Base-by-base conservation (phyloP, 2,329 filamentous ascomycete species). In the Penicillium sp. region DNA sequence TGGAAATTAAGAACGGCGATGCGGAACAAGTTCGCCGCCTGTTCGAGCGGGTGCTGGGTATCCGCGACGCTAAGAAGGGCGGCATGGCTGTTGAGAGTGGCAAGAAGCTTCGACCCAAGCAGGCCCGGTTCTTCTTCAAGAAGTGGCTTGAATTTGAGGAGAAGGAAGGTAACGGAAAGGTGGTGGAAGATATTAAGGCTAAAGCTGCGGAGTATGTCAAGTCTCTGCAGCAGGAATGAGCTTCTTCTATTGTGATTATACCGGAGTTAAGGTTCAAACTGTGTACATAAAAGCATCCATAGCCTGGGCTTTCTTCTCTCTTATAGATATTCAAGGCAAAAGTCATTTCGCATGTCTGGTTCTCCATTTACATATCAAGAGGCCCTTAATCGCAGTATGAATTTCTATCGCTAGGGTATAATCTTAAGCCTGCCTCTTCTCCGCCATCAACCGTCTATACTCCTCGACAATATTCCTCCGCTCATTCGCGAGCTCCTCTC, bases 141-240 rank as follows among this genome's bases (percentile, higher is more conserved):
- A 86, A 91, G 69, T 99, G 95, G 95, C 86, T 90, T 61, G 87
- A 90, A 68, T 98, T 92, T 86, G 95, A 99, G 82, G 88, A 90
- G 79, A 85, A 85, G 75, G 71, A 86, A 62, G 92, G 91, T 2
- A 87, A 89, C 72, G 81, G 84, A 65, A 91, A 91, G 82, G 86
- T 84, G 68, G 83, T 87, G 53, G 90, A 92, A 73, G 85, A 84
- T 69, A 91, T 93, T 51, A 88, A 87, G 73, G 88, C 85, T 19
- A 84, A 88, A 75, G 91, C 91, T 56, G 84, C 84, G 71, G 88
- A 90, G 73, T 94, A 89, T 84, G 88, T 89, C 46, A 86, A 75
- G 68, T 73, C 76, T 64, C 64, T 79, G 62, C 75, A 79, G 65
- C 69, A 74, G 58, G 60, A 66, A 56, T 67, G 26, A 62, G 63